phyloP scores from a whole-genome alignment of 495 filamentous ascomycete species.

The Massariosphaeria phaeospora region DNA sequence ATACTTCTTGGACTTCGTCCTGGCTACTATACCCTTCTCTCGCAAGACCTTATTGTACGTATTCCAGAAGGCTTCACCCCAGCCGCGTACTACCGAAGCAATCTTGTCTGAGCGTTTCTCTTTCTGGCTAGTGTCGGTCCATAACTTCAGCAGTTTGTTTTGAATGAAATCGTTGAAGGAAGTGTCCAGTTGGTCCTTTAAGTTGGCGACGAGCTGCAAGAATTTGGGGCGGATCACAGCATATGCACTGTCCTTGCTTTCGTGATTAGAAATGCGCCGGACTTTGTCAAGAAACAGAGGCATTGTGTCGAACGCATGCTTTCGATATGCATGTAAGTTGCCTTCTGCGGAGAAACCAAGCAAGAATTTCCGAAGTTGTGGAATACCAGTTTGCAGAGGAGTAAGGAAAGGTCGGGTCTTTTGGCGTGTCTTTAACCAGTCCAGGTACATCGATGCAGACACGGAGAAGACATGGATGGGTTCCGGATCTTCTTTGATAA shows the following conservation, averaged over 20 bases:
- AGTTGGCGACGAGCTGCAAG: neutral
- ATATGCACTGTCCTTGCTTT: constrained; percentile 6
- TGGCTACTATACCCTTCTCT: constrained; percentile 2
- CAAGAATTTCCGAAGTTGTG: neutral
- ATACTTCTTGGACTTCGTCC: neutral
- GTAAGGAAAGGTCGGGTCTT: neutral
- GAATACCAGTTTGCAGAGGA: constrained; percentile 7
- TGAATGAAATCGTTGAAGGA: neutral
- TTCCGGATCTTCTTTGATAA: neutral
- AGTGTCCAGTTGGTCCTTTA: neutral
- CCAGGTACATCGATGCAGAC: neutral
- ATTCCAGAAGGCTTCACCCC: constrained; percentile 2
- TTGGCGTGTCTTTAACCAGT: neutral
- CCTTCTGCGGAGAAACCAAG: neutral
- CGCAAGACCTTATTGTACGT: constrained; percentile 17
- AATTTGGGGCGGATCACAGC: constrained; percentile 4
- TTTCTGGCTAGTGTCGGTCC: neutral
- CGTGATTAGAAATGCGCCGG: neutral
- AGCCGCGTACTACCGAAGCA: neutral
- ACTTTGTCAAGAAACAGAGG: neutral
- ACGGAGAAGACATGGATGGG: constrained; percentile 8
- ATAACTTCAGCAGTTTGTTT: neutral
- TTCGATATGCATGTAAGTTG: neutral
- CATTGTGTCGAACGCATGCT: neutral
- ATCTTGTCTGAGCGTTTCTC: neutral